Evolutionary conservation across 2,329 filamentous ascomycete genomes (phyloP), one percentile per base, ranked within the genome.

Genomic region (Fusarium coffeatum): DNA sequence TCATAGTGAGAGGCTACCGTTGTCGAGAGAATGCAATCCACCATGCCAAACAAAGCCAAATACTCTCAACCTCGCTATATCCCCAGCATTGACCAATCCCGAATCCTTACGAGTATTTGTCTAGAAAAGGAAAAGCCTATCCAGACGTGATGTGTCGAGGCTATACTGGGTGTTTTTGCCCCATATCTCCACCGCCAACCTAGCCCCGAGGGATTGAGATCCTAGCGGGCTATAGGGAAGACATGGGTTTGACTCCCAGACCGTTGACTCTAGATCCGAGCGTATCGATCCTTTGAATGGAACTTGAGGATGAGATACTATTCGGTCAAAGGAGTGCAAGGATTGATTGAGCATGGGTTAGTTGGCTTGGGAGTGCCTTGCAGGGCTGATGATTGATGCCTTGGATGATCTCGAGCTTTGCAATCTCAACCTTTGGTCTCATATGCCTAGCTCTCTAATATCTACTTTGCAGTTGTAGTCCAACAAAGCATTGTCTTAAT

Each of bases 101-200:
- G 32, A 18, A 34, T 34, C 32, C 18, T 12, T 4, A 18, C 34
- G 34, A 37, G 34, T 37, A 37, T n/a, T 37, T 0, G 10, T 4
- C 34, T 37, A 6, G 3, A 37, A 37, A 37, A 4, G 34, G 34
- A 37, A 37, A 37, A 7, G 34, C 10, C 9, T 22, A 22, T 5
- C 32, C 32, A 27, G 23, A 16, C 32, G 23, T 42, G 13, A 41
- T 41, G 23, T 41, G 41, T 43, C 15, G 22, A 43, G 20, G 20
- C 22, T 18, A 23, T 16, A 43, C 41, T 43, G 41, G 41, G 34
- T 25, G 22, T 13, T 25, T 25, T 23, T 3, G 22, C 37, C 10
- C 45, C 43, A 25, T 46, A 28, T 51, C 49, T 12, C 34, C 34
- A 53, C 49, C 49, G 49, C 49, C 23, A 53, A 27, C 49, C 42